A percentile compares a stretch with the other conserved stretches of the same genome.
phyloP scores from a whole-genome alignment of 2,329 filamentous ascomycete genomes.

The Hawksworthiomyces lignivorus region DNA sequence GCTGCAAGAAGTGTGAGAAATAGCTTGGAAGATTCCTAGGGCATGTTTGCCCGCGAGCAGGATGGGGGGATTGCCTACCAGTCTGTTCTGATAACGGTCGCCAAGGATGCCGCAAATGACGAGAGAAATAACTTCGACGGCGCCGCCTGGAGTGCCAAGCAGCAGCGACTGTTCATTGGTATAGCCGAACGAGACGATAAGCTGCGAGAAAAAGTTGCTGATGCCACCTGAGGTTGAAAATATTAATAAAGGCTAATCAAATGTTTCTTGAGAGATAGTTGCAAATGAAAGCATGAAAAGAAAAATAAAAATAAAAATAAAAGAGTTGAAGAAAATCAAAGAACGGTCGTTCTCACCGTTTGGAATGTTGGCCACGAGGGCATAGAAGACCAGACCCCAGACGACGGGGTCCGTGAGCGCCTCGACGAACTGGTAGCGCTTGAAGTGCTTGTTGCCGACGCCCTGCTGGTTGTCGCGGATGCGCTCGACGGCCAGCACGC shows the following conservation, averaged over 20 bases:
- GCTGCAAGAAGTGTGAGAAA: constrained; percentile 12
- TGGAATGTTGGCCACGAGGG: constrained; percentile 28
- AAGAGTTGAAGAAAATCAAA: neutral
- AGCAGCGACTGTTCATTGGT: constrained; percentile 54
- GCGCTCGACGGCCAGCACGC: constrained; percentile 42
- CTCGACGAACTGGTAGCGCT: constrained; percentile 49
- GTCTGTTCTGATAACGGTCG: constrained; percentile 47
- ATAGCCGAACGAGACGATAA: constrained; percentile 53
- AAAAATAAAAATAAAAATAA: neutral
- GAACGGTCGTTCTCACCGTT: constrained; percentile 21
- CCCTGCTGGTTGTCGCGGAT: constrained; percentile 60
- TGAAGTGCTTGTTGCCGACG: constrained; percentile 61
- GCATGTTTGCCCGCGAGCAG: too few species aligned
- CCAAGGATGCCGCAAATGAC: constrained; percentile 37
- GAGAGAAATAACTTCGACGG: constrained; percentile 41
- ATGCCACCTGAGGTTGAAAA: too few species aligned
- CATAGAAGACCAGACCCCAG: constrained; percentile 29
- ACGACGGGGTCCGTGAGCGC: constrained; percentile 29
- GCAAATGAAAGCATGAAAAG: too few species aligned
- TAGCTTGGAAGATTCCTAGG: too few species aligned
- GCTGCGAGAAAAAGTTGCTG: constrained; percentile 32
- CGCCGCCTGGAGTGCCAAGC: constrained; percentile 58
- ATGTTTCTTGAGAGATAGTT: too few species aligned
- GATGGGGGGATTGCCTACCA: constrained; percentile 29
- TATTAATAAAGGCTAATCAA: too few species aligned